Conservation (phyloP, 2,329 filamentous ascomycete species). For the Phialophora macrospora region DNA sequence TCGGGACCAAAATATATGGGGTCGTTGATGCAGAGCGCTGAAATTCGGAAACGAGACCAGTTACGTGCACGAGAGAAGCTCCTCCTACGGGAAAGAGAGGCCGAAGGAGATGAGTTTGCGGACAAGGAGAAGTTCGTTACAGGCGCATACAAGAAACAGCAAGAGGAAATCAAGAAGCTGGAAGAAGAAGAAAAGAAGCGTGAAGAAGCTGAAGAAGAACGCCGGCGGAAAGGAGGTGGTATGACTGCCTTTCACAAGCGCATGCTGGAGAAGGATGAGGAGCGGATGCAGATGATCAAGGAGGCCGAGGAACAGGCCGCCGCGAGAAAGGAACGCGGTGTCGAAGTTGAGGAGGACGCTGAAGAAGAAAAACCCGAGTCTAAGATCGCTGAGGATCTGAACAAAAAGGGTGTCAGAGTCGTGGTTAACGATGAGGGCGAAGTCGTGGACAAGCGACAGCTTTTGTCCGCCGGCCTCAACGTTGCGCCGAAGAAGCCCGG, state of each 20-base stretch:
- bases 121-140: slow-evolving; percentile 73
- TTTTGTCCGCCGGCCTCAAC: slow-evolving; percentile 66
- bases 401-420: slow-evolving; percentile 57
- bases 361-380: slow-evolving; percentile 54
- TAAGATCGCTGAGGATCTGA: slow-evolving; percentile 62
- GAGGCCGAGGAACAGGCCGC: slow-evolving; percentile 54
- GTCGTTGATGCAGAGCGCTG: slow-evolving; percentile 63
- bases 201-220: slow-evolving; percentile 60
- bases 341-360: slow-evolving; percentile 41
- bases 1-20: slow-evolving; percentile 64
- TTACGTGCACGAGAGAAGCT: slow-evolving; percentile 65
- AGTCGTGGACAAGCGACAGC: slow-evolving; percentile 66
- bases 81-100: slow-evolving; percentile 65
- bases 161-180: slow-evolving; percentile 62
- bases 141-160: slow-evolving; percentile 66
- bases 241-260: slow-evolving; percentile 66
- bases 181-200: slow-evolving; percentile 63
- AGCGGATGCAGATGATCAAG: slow-evolving; percentile 61
- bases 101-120: slow-evolving; percentile 68
- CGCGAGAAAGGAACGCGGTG: slow-evolving; percentile 44
- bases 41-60: slow-evolving; percentile 67
- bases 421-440: slow-evolving; percentile 68
- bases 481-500: slow-evolving; percentile 59
- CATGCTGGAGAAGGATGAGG: slow-evolving; percentile 63
- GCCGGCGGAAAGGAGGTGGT: slow-evolving; percentile 52